A percentile compares a stretch with the other conserved stretches of the same genome.
phyloP scores from a whole-genome alignment of 2,329 filamentous ascomycete genomes.

The Acrocalymma vagum region DNA sequence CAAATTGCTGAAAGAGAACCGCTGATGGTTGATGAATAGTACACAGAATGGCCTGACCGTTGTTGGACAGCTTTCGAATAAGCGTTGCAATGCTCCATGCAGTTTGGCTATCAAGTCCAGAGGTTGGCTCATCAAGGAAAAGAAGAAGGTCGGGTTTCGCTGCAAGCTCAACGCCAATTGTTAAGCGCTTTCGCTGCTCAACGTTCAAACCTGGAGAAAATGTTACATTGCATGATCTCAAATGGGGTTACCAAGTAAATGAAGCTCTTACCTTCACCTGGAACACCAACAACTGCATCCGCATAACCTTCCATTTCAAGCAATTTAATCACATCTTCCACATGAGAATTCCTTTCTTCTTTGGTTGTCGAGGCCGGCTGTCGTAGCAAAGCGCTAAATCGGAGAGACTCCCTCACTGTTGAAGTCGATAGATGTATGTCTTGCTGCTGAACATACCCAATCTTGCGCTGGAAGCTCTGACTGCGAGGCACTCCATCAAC shows the following conservation, averaged over 20 bases:
- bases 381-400: conserved; percentile 66
- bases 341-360: conserved; percentile 66
- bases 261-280: conserved; percentile 62
- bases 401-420: conserved; percentile 67
- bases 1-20: conserved; percentile 82
- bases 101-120: conserved; percentile 71
- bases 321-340: conserved; percentile 66
- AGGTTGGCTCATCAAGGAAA: conserved; percentile 78
- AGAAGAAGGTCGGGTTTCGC: conserved; percentile 71
- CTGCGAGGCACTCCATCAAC: conserved; percentile 75
- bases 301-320: conserved; percentile 67
- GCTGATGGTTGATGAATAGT: conserved; percentile 88
- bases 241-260: too few species aligned
- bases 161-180: conserved; percentile 65
- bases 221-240: conserved; percentile 69
- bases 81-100: conserved; percentile 79
- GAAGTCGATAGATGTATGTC: conserved; percentile 66
- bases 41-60: conserved; percentile 82
- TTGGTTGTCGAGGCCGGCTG: conserved; percentile 62
- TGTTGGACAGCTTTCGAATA: conserved; percentile 72
- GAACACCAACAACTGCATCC: conserved; percentile 66
- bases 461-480: conserved; percentile 82
- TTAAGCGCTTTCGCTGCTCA: conserved; percentile 69
- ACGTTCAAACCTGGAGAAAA: conserved; percentile 66
- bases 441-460: conserved; percentile 60